A percentile compares a stretch with the other conserved stretches of the same genome.
Conservation (phyloP, 2,329 filamentous ascomycete genomes). For the Colletotrichum simmondsii region DNA sequence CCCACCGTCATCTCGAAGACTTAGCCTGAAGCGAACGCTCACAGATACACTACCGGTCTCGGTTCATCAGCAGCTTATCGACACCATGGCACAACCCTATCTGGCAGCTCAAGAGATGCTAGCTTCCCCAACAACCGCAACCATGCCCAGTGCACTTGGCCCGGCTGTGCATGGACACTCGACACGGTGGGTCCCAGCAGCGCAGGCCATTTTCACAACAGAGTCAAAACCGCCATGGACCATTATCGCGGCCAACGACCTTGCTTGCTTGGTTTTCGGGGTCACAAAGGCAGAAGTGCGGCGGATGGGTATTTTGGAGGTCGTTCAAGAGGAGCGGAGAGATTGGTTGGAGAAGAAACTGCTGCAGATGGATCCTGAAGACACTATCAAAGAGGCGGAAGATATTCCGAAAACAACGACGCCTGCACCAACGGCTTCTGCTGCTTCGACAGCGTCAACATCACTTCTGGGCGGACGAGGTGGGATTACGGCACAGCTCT, state of each 20-base stretch:
- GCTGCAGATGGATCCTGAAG: slow-evolving; percentile 67
- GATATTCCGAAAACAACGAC: slow-evolving; percentile 50
- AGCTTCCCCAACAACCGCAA: slow-evolving; percentile 55
- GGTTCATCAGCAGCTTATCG: slow-evolving; percentile 84
- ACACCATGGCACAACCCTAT: slow-evolving; percentile 87
- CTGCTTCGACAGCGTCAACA: slow-evolving; percentile 56
- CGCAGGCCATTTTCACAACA: slow-evolving; percentile 98
- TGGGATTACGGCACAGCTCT: slow-evolving; percentile 86
- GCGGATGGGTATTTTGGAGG: slow-evolving; percentile 93
- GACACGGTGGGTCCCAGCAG: slow-evolving; percentile 88
- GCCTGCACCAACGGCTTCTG: slow-evolving; percentile 49
- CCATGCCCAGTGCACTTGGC: slow-evolving; percentile 59
- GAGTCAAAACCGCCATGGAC: slow-evolving; percentile 92
- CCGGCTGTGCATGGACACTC: slow-evolving; percentile 85
- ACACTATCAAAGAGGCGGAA: slow-evolving; percentile 43
- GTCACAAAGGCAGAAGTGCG: slow-evolving; percentile 95
- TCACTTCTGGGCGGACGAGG: slow-evolving; percentile 74
- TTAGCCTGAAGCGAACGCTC: slow-evolving; percentile 84
- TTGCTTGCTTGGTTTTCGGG: slow-evolving; percentile 98
- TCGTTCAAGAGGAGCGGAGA: slow-evolving; percentile 89
- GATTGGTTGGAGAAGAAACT: slow-evolving; percentile 92
- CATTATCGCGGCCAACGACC: slow-evolving; percentile 93
- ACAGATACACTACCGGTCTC: slow-evolving; percentile 83
- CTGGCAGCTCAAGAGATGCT: slow-evolving; percentile 60
- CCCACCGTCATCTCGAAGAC: slow-evolving; percentile 68